phyloP scores from a whole-genome alignment of 177 flowering plant species.

The Vitis hybrid region DNA sequence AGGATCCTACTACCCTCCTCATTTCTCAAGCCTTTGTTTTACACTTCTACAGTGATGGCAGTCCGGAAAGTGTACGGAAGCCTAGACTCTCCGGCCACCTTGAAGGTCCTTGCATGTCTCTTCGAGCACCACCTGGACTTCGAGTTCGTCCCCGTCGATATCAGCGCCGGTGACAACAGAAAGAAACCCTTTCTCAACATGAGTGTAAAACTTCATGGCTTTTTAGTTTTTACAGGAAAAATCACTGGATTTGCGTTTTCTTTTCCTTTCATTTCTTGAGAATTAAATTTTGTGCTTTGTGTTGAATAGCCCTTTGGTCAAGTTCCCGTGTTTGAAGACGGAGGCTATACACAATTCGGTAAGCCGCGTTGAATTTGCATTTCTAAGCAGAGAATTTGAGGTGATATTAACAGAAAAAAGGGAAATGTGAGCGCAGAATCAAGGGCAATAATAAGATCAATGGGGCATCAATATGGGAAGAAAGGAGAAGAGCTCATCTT shows the following conservation, averaged over 20 bases:
- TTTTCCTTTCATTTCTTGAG: background rate
- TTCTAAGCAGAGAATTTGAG: too few relatives aligned
- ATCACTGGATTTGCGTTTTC: background rate
- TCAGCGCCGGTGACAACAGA: conserved; percentile 32
- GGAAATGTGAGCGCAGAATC: conserved; percentile 43
- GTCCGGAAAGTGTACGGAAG: conserved; percentile 36
- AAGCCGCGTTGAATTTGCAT: background rate
- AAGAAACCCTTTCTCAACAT: conserved; percentile 19
- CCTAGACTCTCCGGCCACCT: conserved; percentile 21
- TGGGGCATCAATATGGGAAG: conserved; percentile 33
- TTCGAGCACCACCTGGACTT: conserved; percentile 41
- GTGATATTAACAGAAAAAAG: too few relatives aligned
- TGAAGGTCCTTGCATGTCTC: conserved; percentile 26
- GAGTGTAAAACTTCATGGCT: conserved; percentile 18
- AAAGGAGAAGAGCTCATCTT: conserved; percentile 47
- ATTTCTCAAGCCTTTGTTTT: too few relatives aligned
- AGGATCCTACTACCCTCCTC: too few relatives aligned
- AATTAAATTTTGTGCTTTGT: conserved; percentile 7
- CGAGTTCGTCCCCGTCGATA: conserved; percentile 38
- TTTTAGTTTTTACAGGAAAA: too few relatives aligned
- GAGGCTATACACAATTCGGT: conserved; percentile 56
- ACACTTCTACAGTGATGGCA: conserved; percentile 12
- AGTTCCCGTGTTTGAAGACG: conserved; percentile 56
- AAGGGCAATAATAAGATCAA: conserved; percentile 63
- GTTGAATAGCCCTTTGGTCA: conserved; percentile 56